These are phyloP conservation scores for Taphrina communis DNA, from an alignment of 1,139 yeast species.

Conservation along the genomic window DNA sequence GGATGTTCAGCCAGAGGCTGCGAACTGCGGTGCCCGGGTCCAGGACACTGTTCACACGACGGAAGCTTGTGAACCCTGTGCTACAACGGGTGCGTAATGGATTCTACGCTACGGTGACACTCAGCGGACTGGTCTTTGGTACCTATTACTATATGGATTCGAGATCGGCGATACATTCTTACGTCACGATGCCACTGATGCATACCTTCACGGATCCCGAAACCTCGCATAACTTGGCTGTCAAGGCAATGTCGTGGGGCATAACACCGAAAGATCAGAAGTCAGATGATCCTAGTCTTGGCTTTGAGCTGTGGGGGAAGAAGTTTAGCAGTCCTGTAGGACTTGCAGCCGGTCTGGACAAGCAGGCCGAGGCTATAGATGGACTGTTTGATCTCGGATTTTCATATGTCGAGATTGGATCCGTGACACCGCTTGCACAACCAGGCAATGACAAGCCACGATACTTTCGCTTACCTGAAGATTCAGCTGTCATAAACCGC, in stretches of 20 bases:
- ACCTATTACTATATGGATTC: slow-evolving; percentile 69
- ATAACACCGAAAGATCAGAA: slow-evolving; percentile 63
- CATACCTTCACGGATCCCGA: slow-evolving; percentile 81
- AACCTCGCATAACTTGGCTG: slow-evolving; percentile 78
- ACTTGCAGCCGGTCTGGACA: slow-evolving; percentile 94
- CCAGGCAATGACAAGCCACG: slow-evolving; percentile 93
- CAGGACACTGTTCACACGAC: slow-evolving; percentile 30
- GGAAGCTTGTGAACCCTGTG: slow-evolving; percentile 20
- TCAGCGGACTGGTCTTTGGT: slow-evolving; percentile 53
- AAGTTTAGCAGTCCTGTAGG: slow-evolving; percentile 78
- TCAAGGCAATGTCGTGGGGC: slow-evolving; percentile 69
- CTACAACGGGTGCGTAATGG: slow-evolving; percentile 42
- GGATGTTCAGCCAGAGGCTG: slow-evolving; percentile 7
- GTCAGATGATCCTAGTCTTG: slow-evolving; percentile 62
- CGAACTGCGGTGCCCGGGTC: slow-evolving; percentile 8
- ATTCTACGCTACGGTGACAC: slow-evolving; percentile 46
- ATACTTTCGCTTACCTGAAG: slow-evolving; percentile 81
- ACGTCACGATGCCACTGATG: slow-evolving; percentile 74
- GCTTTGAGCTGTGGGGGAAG: slow-evolving; percentile 68
- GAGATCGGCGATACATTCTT: slow-evolving; percentile 81
- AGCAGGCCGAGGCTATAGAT: slow-evolving; percentile 93
- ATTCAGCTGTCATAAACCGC: slow-evolving; percentile 88
- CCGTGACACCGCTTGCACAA: slow-evolving; percentile 81
- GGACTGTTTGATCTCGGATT: slow-evolving; percentile 78
- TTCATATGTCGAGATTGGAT: slow-evolving; percentile 89